phyloP scores from a whole-genome alignment of 805 yeast species.

The Dipodascus albidus region DNA sequence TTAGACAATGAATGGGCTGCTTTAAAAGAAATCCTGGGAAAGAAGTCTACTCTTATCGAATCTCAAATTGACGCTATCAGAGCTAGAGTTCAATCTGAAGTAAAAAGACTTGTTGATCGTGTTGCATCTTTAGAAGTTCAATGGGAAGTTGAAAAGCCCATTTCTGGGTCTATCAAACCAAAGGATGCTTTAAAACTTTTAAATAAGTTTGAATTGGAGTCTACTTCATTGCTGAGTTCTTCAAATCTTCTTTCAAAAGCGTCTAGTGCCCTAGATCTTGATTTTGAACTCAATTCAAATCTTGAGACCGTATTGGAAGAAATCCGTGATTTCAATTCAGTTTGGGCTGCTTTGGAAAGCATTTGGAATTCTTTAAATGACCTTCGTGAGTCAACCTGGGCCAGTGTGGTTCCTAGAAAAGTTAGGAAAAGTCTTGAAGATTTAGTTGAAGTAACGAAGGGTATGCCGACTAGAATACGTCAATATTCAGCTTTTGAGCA shows the following conservation, averaged over 20 bases:
- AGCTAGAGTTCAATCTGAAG: constrained; percentile 32
- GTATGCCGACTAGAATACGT: constrained; percentile 46
- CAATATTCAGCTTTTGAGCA: constrained; percentile 61
- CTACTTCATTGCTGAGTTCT: constrained; percentile 8
- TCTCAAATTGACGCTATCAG: constrained; percentile 33
- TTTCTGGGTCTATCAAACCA: constrained; percentile 20
- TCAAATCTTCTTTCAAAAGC: constrained; percentile 24
- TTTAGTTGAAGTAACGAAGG: constrained; percentile 33
- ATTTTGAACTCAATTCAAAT: constrained; percentile 21
- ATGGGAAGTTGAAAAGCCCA: constrained; percentile 35
- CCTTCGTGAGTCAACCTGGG: constrained; percentile 39
- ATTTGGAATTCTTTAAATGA: constrained; percentile 37
- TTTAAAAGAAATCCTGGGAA: constrained; percentile 28
- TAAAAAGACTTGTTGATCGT: constrained; percentile 26
- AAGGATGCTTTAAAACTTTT: constrained; percentile 18
- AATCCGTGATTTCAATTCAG: constrained; percentile 41
- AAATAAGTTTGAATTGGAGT: constrained; percentile 18
- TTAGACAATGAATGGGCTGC: constrained; percentile 38
- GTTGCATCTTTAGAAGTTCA: constrained; percentile 24
- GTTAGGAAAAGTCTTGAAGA: constrained; percentile 41
- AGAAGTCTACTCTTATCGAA: constrained; percentile 29
- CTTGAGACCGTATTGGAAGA: constrained; percentile 34
- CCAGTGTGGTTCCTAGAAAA: constrained; percentile 31
- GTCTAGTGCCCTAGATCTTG: constrained; percentile 25
- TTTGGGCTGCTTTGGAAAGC: constrained; percentile 51